phyloP scores from a whole-genome alignment of 2,329 filamentous ascomycete genomes.

The Harringtonia lauricola region DNA sequence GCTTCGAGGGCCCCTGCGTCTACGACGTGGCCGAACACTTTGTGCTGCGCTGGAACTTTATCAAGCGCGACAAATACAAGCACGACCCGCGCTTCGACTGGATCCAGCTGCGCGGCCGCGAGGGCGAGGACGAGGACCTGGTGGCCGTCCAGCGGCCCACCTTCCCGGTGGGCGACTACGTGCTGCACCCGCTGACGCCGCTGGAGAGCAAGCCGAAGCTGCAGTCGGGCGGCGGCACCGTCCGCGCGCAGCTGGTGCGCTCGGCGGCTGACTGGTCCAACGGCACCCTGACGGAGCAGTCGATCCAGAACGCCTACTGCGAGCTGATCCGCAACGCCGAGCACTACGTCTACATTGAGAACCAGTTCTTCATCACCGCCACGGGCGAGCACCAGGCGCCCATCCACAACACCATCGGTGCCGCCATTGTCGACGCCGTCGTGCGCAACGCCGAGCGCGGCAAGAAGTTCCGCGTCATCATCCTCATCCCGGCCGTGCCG shows the following conservation, averaged over 20 bases:
- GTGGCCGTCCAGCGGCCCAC: conserved; percentile 81
- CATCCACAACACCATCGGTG: conserved; percentile 78
- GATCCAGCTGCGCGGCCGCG: conserved; percentile 67
- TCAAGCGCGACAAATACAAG: conserved; percentile 97
- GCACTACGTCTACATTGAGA: conserved; percentile 95
- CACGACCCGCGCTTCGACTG: conserved; percentile 74
- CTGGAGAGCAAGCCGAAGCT: conserved; percentile 47
- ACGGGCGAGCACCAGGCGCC: conserved; percentile 81
- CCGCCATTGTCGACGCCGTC: conserved; percentile 82
- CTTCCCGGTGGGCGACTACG: conserved; percentile 79
- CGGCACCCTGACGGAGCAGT: conserved; percentile 74
- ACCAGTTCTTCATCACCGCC: conserved; percentile 96
- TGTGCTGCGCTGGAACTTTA: conserved; percentile 87
- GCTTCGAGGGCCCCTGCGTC: conserved; percentile 75
- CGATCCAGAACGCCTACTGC: conserved; percentile 77
- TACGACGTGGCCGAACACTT: conserved; percentile 96
- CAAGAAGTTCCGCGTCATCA: conserved; percentile 76
- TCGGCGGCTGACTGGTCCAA: conserved; percentile 91
- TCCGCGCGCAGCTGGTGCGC: conserved; percentile 77
- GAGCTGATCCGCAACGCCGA: conserved; percentile 79
- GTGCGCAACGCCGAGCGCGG: conserved; percentile 70
- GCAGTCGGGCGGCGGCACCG: conserved; percentile 52
- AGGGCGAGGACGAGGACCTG: conserved; percentile 71
- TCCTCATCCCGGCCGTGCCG: conserved; percentile 82
- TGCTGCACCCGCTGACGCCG: conserved; percentile 66